These are phyloP conservation scores for Acanthamoeba sp. DNA, from an alignment of 208 protist genomes.

Conservation along the genomic window DNA sequence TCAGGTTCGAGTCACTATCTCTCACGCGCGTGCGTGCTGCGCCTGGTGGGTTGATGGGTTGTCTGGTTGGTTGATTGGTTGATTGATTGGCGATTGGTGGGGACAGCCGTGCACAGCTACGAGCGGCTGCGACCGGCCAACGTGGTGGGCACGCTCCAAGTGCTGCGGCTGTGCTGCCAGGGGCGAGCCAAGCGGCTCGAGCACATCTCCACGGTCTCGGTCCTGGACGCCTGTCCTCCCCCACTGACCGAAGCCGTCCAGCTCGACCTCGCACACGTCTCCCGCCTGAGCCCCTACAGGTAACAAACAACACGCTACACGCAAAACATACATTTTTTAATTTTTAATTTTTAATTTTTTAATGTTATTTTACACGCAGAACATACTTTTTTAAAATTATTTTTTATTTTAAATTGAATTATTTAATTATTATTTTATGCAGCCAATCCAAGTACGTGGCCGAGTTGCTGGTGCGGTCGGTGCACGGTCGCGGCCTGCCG, in stretches of 20 bases:
- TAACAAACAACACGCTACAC: background rate
- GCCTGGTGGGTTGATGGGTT: background rate
- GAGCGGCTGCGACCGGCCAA: slow-evolving; percentile 15
- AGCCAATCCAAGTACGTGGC: slow-evolving; percentile 63
- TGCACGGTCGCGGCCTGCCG: background rate
- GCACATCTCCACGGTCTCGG: slow-evolving; percentile 30
- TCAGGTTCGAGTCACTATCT: background rate
- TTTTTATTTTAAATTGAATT: background rate
- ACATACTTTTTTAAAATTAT: too few species aligned
- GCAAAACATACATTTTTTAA: too few species aligned
- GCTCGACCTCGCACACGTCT: background rate
- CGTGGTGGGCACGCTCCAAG: slow-evolving; percentile 31
- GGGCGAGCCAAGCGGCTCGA: background rate
- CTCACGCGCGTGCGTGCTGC: background rate
- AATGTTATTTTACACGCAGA: too few species aligned
- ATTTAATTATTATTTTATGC: background rate
- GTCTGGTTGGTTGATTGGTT: background rate
- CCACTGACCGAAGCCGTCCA: background rate
- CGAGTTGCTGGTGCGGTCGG: background rate
- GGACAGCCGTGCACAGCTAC: slow-evolving; percentile 17
- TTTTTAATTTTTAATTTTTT: background rate
- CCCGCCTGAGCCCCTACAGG: background rate
- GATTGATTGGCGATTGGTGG: background rate
- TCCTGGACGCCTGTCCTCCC: background rate
- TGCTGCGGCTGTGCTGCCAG: slow-evolving; percentile 6